Conservation (phyloP, 1,139 yeast genomes). For the Yamadazyma atlantica region DNA sequence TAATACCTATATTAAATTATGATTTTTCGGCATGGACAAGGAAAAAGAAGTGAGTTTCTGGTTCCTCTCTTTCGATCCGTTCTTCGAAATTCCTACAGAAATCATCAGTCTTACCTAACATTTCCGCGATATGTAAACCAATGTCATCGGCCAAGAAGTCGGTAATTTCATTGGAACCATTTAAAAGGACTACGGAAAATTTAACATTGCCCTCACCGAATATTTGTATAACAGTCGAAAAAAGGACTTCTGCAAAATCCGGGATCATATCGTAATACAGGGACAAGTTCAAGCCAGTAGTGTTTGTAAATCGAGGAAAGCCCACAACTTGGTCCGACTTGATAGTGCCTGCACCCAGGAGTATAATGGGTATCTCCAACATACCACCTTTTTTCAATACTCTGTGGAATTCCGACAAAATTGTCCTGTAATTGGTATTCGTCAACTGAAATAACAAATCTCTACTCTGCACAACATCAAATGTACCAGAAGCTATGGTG, state of each 20-base stretch:
- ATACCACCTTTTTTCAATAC: conserved; percentile 38
- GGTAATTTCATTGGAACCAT: conserved; percentile 32
- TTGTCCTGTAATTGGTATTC: conserved; percentile 22
- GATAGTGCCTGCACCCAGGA: conserved; percentile 22
- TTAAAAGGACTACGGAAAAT: conserved; percentile 30
- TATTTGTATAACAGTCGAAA: conserved; percentile 23
- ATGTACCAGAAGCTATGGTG: conserved; percentile 28
- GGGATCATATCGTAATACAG: conserved; percentile 26
- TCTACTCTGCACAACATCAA: conserved; percentile 37
- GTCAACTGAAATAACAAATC: conserved; percentile 37
- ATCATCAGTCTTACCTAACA: conserved; percentile 32
- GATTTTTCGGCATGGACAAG: conserved; percentile 31
- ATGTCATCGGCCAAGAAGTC: conserved; percentile 31
- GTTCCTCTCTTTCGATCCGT: conserved; percentile 15
- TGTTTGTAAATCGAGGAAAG: conserved; percentile 17
- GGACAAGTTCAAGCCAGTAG: conserved; percentile 18
- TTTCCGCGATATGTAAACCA: conserved; percentile 33
- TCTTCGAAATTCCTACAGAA: conserved; percentile 25
- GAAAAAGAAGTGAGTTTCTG: conserved; percentile 30
- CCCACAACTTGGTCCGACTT: conserved; percentile 14
- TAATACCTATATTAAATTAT: neutral
- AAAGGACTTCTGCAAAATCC: conserved; percentile 22
- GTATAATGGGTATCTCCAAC: conserved; percentile 33
- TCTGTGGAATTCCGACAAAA: conserved; percentile 35
- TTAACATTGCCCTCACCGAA: conserved; percentile 39